Conservation (phyloP, 345 rosid species). For the Excoecaria agallocha region DNA sequence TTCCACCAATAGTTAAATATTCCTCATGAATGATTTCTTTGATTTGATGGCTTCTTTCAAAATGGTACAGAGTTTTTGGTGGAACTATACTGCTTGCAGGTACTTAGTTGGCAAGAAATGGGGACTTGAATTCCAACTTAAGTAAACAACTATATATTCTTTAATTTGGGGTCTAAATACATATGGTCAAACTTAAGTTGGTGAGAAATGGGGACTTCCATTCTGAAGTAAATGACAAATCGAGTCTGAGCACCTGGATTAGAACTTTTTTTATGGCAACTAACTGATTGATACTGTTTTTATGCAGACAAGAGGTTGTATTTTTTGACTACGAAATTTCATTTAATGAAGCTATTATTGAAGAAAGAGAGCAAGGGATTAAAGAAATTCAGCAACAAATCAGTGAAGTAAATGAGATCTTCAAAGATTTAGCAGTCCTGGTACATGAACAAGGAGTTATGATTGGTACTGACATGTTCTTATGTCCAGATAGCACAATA, state of each 20-base stretch:
- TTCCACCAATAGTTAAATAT: too few relatives aligned
- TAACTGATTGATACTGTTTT: background rate
- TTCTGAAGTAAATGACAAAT: background rate
- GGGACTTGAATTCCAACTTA: too few relatives aligned
- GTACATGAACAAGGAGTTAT: slow-evolving; percentile 63
- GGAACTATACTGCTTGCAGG: too few relatives aligned
- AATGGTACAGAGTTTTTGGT: too few relatives aligned
- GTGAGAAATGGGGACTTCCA: background rate
- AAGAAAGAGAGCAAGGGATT: slow-evolving; percentile 76
- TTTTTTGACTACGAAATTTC: slow-evolving; percentile 61
- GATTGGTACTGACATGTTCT: slow-evolving; percentile 41
- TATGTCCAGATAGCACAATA: background rate
- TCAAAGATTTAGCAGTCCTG: slow-evolving; percentile 65
- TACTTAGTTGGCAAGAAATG: too few relatives aligned
- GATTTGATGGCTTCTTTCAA: too few relatives aligned
- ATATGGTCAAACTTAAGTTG: background rate
- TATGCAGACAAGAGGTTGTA: slow-evolving; percentile 54
- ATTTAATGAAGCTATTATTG: slow-evolving; percentile 70
- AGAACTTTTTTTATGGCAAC: too few relatives aligned
- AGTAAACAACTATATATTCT: too few relatives aligned
- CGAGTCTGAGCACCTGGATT: background rate
- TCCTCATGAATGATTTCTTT: too few relatives aligned
- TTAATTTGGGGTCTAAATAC: too few relatives aligned
- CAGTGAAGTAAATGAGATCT: slow-evolving; percentile 68
- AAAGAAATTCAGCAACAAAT: slow-evolving; percentile 69